Evolutionary conservation across 805 yeast genomes (phyloP), one percentile per base, ranked within the genome.

Genomic region (Candida fluviatilis): DNA sequence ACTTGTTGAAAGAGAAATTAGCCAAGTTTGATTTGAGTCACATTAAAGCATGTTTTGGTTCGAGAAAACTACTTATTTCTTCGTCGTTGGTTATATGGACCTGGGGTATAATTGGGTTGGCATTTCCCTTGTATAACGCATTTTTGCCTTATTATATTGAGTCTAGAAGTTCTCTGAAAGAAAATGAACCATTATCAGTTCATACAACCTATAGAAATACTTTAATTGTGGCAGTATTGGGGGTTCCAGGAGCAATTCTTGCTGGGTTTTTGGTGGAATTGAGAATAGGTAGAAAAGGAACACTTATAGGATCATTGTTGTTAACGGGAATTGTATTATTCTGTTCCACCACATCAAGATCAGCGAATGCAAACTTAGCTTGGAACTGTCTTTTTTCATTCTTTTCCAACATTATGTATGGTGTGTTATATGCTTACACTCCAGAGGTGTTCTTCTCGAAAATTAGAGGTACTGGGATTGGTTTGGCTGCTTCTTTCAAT

Each of bases 401-500:
- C 40, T 71, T 73, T 25, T 75, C 82, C 14, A 76, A 74, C 54
- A 63, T 77, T 34, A 63, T 66, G 67, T 79, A 76, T 52, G 82
- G 80, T 4, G 73, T 75, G 16, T 57, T 80, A 15, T 80, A 78
- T 49, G 85, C 84, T 4, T 79, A 77, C 51, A 78, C 84, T 3
- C 86, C 85, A 0, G 84, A 80, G 51, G 74, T 76, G 17, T 69
- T 80, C 55, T 80, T 80, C 28, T 51, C 69, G 1, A 58, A 54
- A 36, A 56, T 63, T 27, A 49, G 71, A 42, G 80, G 80, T 12
- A 79, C 85, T 1, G 85, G 82, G 33, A 73, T 74, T 31, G 82
- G 83, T 3, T 47, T 80, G 13, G 75, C 80, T 6, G 67, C 82
- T n/a, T 76, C 77, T 5, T 64, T 66, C 24, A 71, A 71, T 45